phyloP scores from a whole-genome alignment of 495 filamentous ascomycete genomes.

The Talaromyces nanjingensis region DNA sequence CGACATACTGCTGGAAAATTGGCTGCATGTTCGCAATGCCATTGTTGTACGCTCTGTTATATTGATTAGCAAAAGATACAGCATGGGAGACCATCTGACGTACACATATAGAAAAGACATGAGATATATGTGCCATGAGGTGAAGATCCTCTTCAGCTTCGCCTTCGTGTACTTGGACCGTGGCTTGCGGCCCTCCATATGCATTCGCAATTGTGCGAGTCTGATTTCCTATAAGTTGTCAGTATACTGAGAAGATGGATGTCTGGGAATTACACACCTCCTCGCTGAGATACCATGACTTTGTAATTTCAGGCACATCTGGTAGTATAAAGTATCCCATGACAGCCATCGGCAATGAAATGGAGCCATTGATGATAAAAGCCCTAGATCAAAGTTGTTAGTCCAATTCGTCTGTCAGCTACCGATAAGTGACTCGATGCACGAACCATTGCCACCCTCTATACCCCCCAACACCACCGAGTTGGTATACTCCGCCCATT shows the following conservation, averaged over 20 bases:
- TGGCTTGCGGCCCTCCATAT: conserved; percentile 37
- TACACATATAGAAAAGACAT: conserved; percentile 40
- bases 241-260: neutral
- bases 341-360: conserved; percentile 41
- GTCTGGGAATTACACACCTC: conserved; percentile 17
- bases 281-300: conserved; percentile 42
- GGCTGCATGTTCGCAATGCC: conserved; percentile 25
- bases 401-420: conserved; percentile 9
- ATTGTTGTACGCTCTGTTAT: conserved; percentile 32
- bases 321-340: conserved; percentile 54
- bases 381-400: conserved; percentile 21
- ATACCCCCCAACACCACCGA: conserved; percentile 40
- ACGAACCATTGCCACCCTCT: conserved; percentile 40
- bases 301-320: conserved; percentile 54
- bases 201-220: conserved; percentile 40
- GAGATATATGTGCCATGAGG: conserved; percentile 45
- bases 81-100: conserved; percentile 17
- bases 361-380: conserved; percentile 38
- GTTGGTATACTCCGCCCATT: conserved; percentile 46
- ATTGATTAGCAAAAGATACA: neutral
- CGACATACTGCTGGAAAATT: conserved; percentile 32
- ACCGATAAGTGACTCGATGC: neutral
- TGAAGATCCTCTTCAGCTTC: conserved; percentile 46
- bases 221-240: conserved; percentile 30
- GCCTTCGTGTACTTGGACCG: conserved; percentile 35